Base-by-base conservation (phyloP, 2,329 filamentous ascomycete species). In the Talaromyces sp. region DNA sequence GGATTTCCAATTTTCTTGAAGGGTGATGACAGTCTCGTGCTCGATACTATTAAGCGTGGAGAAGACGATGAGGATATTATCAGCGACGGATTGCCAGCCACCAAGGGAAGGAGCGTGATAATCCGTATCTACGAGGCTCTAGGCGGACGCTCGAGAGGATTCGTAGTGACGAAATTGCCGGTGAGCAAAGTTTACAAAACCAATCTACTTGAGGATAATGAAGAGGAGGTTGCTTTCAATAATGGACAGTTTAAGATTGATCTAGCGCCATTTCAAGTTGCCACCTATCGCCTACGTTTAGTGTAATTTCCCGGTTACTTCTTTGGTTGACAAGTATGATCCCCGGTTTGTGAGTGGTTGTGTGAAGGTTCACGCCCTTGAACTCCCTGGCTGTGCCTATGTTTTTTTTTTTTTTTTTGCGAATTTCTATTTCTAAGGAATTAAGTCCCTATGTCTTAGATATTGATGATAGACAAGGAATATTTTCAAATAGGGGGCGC, bases 31-130 rank as follows among this genome's bases (percentile, higher is more conserved):
- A 89, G 90, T 3, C 81, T 99, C 22, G 82, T 99, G 3, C 82
- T 99, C 0, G 95, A 99, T 75, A 90, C 89, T 0, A 85, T 98
- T 77, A 99, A 99, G 84, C 89, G 95, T 65, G 94, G 92, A n/a
- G 91, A 94, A 74, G 91, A 94, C 71, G 91, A 94, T 69, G 88
- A 89, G 72, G 91, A 92, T 70, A 85, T 83, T 13, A 79, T 77
- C 3, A 71, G 83, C 3, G 85, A 86, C 27, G 85, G 85, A 41
- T 79, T 94, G 39, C 85, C 86, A 2, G 82, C 82, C 69, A 87
- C 90, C 65, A 85, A 87, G 70, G 93, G 92, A 0, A 86, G 86
- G 76, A 95, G 91, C 74, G 85, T 98, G 57, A 89, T 99, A 66
- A 70, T 97, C 65, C 85, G 95, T 1, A 84, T 97, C 22, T 99